phyloP scores from a whole-genome alignment of 176 grass and related monocot genomes.

The barley (Hordeum vulgare) region MorexV3_pseudomolecules_assembly NC_058520.1:571412834-571413333 shows the following conservation, averaged over 20 bases:
- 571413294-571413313: constrained; percentile 70
- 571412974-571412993: constrained; percentile 78
- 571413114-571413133: constrained; percentile 49
- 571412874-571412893: constrained; percentile 69
- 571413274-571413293: constrained; percentile 75
- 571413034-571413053: constrained; percentile 60
- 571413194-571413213: constrained; percentile 73
- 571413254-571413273: constrained; percentile 76
- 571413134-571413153: constrained; percentile 66
- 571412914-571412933: constrained; percentile 77
- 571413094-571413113: constrained; percentile 61
- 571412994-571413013: constrained; percentile 62
- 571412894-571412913: constrained; percentile 50
- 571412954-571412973: constrained; percentile 79
- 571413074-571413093: constrained; percentile 68
- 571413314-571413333: constrained; percentile 52
- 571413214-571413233: constrained; percentile 79
- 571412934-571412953: constrained; percentile 63
- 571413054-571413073: constrained; percentile 67
- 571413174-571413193: constrained; percentile 54
- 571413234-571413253: constrained; percentile 75
- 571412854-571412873: constrained; percentile 49
- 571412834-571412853: constrained; percentile 66
- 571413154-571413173: constrained; percentile 79
- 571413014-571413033: constrained; percentile 73